These are phyloP conservation scores for Leucogyrophana mollusca DNA, from an alignment of 768 basidiomycete species.

Conservation along the genomic window DNA sequence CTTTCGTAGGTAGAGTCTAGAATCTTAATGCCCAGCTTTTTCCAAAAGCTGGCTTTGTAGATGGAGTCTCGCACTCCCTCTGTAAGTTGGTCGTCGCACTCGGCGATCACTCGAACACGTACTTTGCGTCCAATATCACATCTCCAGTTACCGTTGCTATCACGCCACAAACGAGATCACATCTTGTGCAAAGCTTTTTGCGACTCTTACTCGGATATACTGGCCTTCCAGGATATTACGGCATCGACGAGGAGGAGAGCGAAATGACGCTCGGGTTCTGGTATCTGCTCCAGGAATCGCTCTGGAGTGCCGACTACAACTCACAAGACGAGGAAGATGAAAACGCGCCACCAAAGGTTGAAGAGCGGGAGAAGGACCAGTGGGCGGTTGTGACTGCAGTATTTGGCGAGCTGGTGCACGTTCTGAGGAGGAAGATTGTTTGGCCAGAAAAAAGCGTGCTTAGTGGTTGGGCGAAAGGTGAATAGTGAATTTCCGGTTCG, in stretches of 20 bases:
- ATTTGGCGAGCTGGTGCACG: slow-evolving; percentile 74
- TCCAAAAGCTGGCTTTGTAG: slow-evolving; percentile 40
- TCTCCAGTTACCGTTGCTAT: slow-evolving; percentile 38
- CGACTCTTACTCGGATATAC: slow-evolving; percentile 72
- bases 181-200: slow-evolving; percentile 70
- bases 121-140: slow-evolving; percentile 69
- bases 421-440: slow-evolving; percentile 68
- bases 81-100: slow-evolving; percentile 81
- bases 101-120: slow-evolving; percentile 83
- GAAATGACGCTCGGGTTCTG: slow-evolving; percentile 88
- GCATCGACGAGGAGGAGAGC: slow-evolving; percentile 83
- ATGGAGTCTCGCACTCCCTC: slow-evolving; percentile 64
- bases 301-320: slow-evolving; percentile 69
- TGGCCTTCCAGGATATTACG: slow-evolving; percentile 72
- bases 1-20: slow-evolving; percentile 2
- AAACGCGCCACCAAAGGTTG: slow-evolving; percentile 10
- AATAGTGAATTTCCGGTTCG: slow-evolving; percentile 13
- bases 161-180: slow-evolving; percentile 38
- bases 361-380: slow-evolving; percentile 36
- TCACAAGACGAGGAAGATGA: slow-evolving; percentile 26
- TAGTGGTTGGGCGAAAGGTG: slow-evolving; percentile 70
- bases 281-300: slow-evolving; percentile 86
- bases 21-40: neutral
- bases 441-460: slow-evolving; percentile 55
- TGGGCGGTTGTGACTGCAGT: slow-evolving; percentile 66